Conservation (phyloP, 495 filamentous ascomycete species). For the Thermochaetoides thermophila region DNA sequence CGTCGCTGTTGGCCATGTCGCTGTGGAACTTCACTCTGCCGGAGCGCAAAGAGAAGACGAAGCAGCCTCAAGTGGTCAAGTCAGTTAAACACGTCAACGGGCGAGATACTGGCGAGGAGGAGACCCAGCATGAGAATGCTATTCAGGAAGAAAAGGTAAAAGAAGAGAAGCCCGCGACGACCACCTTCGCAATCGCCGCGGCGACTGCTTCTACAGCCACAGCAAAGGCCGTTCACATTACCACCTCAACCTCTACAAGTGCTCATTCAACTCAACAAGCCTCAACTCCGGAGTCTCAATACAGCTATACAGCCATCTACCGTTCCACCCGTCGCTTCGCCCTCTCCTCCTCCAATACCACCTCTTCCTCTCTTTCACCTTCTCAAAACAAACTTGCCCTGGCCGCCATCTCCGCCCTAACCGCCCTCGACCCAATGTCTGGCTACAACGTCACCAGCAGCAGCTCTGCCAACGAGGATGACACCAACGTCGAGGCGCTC, state of each 20-base stretch:
- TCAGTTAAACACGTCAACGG: conserved; percentile 1
- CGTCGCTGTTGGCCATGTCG: conserved; percentile 36
- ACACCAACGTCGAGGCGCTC: conserved; percentile 30
- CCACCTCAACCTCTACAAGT: neutral
- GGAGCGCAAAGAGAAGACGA: neutral
- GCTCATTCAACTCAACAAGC: too few relatives aligned
- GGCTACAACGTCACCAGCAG: too few relatives aligned
- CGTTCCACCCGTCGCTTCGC: conserved; percentile 41
- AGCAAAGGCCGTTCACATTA: too few relatives aligned
- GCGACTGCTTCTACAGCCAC: too few relatives aligned
- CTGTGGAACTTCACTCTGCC: conserved; percentile 18
- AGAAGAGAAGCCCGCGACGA: neutral
- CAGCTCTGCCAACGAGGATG: too few relatives aligned
- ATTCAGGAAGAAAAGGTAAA: conserved; percentile 1
- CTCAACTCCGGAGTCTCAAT: too few relatives aligned
- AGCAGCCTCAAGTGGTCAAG: conserved; percentile 2
- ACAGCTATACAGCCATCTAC: conserved; percentile 28
- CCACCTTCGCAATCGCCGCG: too few relatives aligned
- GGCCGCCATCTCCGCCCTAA: too few relatives aligned
- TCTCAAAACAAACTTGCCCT: too few relatives aligned
- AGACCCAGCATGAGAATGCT: neutral
- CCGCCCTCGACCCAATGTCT: too few relatives aligned
- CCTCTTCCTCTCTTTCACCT: too few relatives aligned
- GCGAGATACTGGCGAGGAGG: neutral
- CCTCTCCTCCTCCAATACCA: too few relatives aligned